Percentiles rank a stretch among this genome's conserved stretches.
phyloP scores from a whole-genome alignment of 805 yeast genomes.

The Candida ipomoeae region DNA sequence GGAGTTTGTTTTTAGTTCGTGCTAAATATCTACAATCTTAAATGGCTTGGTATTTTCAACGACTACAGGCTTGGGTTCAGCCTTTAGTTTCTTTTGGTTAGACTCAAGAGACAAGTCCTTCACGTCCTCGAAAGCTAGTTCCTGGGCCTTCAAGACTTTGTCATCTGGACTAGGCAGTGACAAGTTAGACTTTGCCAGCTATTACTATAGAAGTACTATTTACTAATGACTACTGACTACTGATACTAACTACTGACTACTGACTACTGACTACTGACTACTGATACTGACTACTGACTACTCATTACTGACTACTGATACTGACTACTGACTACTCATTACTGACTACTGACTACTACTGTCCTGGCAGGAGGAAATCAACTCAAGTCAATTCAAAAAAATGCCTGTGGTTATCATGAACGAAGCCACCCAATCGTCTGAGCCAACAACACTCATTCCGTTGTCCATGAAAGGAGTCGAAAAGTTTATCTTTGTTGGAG shows the following conservation, averaged over 20 bases:
- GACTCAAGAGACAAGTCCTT: constrained; percentile 23
- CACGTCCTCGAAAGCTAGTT: constrained; percentile 35
- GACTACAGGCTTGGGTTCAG: constrained; percentile 9
- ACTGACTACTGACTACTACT: constrained; percentile 46
- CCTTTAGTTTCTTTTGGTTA: constrained; percentile 8
- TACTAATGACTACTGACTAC: too few species aligned
- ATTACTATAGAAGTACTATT: too few species aligned
- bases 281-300: too few species aligned
- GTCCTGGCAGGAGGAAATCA: constrained; percentile 64
- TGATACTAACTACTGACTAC: too few species aligned
- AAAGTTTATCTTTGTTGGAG: constrained; percentile 69
- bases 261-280: too few species aligned
- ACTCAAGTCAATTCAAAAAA: constrained; percentile 48
- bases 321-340: too few species aligned
- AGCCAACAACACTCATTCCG: constrained; percentile 67
- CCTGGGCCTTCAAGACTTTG: constrained; percentile 55
- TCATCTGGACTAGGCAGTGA: constrained; percentile 82
- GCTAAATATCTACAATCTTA: constrained; percentile 38
- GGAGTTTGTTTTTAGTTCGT: constrained; percentile 33
- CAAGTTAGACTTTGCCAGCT: constrained; percentile 52
- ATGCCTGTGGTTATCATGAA: constrained; percentile 72
- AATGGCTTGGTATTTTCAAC: constrained; percentile 37
- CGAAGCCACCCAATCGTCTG: constrained; percentile 75
- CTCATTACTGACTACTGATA: too few species aligned
- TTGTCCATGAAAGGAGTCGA: constrained; percentile 59